A percentile compares a stretch with the other conserved stretches of the same genome.
phyloP scores from a whole-genome alignment of 1,139 yeast genomes.

The Debaryomyces coudertii region DNA sequence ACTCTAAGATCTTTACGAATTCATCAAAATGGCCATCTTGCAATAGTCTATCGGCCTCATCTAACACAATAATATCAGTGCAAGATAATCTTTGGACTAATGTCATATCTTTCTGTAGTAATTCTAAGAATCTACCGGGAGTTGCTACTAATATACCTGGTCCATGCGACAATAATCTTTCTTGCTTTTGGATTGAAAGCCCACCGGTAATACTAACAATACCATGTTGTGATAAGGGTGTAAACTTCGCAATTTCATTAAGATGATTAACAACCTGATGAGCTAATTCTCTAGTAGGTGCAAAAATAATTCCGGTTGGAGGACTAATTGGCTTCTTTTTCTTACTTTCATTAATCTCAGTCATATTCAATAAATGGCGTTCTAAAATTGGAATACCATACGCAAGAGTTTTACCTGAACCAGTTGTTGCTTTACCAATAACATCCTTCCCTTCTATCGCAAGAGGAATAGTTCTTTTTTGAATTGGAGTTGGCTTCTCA shows the following conservation, averaged over 20 bases:
- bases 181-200: constrained; percentile 89
- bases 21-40: constrained; percentile 98
- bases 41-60: constrained; percentile 95
- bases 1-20: constrained; percentile 75
- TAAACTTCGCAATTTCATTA: constrained; percentile 58
- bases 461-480: constrained; percentile 71
- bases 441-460: constrained; percentile 77
- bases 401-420: constrained; percentile 96
- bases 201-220: constrained; percentile 93
- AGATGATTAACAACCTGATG: constrained; percentile 89
- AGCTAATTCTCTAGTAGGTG: constrained; percentile 96
- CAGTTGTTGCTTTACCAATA: constrained; percentile 96
- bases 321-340: constrained; percentile 28
- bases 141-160: constrained; percentile 92
- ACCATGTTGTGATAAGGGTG: constrained; percentile 58
- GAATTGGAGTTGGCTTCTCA: constrained; percentile 80
- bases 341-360: constrained; percentile 25
- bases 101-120: constrained; percentile 64
- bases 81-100: constrained; percentile 60
- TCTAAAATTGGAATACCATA: constrained; percentile 95
- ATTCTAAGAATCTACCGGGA: constrained; percentile 90
- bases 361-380: constrained; percentile 43
- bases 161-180: constrained; percentile 68
- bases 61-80: constrained; percentile 76
- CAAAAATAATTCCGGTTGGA: constrained; percentile 81